Base-by-base conservation (phyloP, 345 rosid species). In the Arabidopsis arenosa region DNA sequence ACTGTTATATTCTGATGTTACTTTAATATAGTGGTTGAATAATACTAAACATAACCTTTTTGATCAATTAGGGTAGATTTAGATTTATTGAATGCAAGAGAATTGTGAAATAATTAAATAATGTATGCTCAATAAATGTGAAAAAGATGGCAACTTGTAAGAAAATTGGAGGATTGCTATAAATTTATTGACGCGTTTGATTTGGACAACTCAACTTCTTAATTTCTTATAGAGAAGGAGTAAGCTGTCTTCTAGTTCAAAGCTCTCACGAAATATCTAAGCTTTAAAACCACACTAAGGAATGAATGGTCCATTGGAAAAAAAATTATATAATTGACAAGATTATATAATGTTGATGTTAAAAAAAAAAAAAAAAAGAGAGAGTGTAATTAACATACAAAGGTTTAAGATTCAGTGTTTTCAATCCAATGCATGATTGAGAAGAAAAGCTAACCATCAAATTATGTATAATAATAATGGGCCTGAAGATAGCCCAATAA, bases 81-180 rank as follows among this genome's bases (percentile, higher is more conserved):
- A 60, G 8, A 32, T 41, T 61, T 41, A 59, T 41, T 12, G n/a
- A 61, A 68, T 62, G 64, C 21, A 33, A 52, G 51, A 18, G 40
- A 17, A 17, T 48, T 59, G 1, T 14, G 26, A 49, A 11, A 12
- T 18, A 54, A 69, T 21, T 36, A 55, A 62, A 44, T 57, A 56
- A 23, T 64, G 72, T 12, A 63, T 56, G 72, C 72, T 6, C 62
- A 77, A 71, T 77, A 77, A 77, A 77, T 65, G 72, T 65, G 80
- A 77, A 6, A 37, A 55, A 36, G 60, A 60, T 51, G 13, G 48
- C 68, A 68, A 44, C 44, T 30, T 73, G 70, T 54, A 23, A 41
- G 30, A 45, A 36, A 66, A 26, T 47, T 47, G 43, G 14, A 66
- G 41, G 41, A 6, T 48, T 75, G 73, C 36, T 45, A 63, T 63